Conservation (phyloP, 768 basidiomycete genomes). For the Phlebiopsis flavidoalba region DNA sequence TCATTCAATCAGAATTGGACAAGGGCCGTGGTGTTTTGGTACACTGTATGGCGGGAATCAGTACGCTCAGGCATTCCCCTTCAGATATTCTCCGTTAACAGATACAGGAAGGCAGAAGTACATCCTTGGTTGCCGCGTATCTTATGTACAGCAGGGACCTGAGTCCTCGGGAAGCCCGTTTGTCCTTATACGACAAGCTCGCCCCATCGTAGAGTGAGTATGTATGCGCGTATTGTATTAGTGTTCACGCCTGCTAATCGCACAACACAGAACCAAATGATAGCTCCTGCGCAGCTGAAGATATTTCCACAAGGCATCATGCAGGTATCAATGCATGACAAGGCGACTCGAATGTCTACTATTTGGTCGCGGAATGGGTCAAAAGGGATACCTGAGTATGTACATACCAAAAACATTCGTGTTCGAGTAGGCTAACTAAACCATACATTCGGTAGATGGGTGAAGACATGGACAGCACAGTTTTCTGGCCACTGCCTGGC, state of each 20-base stretch:
- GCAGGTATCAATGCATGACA: constrained; percentile 61
- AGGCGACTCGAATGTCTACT: constrained; percentile 75
- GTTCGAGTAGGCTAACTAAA: background rate
- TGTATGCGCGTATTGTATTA: background rate
- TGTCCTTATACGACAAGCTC: constrained; percentile 55
- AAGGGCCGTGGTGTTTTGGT: constrained; percentile 77
- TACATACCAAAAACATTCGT: constrained; percentile 12
- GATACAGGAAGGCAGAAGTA: constrained; percentile 62
- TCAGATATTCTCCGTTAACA: background rate
- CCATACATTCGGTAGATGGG: constrained; percentile 47
- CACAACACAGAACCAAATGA: constrained; percentile 67
- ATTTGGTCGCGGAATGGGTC: constrained; percentile 70
- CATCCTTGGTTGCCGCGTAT: constrained; percentile 83
- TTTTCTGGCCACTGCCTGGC: constrained; percentile 71
- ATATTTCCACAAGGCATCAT: constrained; percentile 72
- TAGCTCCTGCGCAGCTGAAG: constrained; percentile 74
- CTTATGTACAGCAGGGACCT: constrained; percentile 70
- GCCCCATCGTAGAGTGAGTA: constrained; percentile 70
- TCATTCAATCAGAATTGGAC: constrained; percentile 75
- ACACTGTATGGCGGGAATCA: constrained; percentile 88
- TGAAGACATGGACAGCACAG: constrained; percentile 63
- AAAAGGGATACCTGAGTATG: constrained; percentile 79
- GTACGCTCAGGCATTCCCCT: constrained; percentile 36
- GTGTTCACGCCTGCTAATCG: background rate
- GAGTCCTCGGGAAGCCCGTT: constrained; percentile 59